These are phyloP conservation scores for Amoebophrya sp. DNA, from an alignment of 169 alveolate species.

Conservation along the genomic window DNA sequence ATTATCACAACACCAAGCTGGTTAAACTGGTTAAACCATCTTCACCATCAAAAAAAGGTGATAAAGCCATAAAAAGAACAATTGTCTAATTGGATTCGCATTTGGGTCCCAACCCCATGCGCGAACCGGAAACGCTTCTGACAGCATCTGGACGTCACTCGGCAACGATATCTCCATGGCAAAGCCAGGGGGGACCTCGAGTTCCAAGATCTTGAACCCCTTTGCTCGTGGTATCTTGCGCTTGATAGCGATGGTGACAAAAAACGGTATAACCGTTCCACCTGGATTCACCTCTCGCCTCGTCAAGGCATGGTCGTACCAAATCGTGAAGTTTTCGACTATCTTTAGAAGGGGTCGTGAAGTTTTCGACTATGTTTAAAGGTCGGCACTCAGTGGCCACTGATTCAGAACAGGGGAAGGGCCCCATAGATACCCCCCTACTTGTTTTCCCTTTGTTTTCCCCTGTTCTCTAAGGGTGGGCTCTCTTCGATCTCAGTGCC, in stretches of 20 bases:
- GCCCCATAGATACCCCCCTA: too few relatives aligned
- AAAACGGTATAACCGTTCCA: neutral
- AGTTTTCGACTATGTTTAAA: too few relatives aligned
- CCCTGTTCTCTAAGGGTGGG: too few relatives aligned
- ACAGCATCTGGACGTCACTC: neutral
- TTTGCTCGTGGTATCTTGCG: neutral
- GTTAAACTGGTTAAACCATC: too few relatives aligned
- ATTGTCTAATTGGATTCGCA: neutral
- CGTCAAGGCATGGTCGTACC: neutral
- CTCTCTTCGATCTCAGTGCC: too few relatives aligned
- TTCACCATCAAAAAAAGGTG: too few relatives aligned
- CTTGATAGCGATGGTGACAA: neutral
- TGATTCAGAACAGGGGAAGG: too few relatives aligned
- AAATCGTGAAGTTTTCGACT: neutral
- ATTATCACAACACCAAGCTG: too few relatives aligned
- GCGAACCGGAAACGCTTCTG: neutral
- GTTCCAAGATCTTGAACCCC: neutral
- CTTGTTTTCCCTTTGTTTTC: too few relatives aligned
- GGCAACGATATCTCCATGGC: conserved; percentile 3
- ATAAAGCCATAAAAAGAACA: too few relatives aligned
- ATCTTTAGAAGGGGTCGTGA: too few relatives aligned
- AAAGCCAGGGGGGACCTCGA: neutral
- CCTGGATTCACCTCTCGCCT: neutral
- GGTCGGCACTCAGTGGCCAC: too few relatives aligned
- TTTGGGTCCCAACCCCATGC: conserved; percentile 11